phyloP scores from a whole-genome alignment of 768 basidiomycete genomes.

The Tulasnella sp. region DNA sequence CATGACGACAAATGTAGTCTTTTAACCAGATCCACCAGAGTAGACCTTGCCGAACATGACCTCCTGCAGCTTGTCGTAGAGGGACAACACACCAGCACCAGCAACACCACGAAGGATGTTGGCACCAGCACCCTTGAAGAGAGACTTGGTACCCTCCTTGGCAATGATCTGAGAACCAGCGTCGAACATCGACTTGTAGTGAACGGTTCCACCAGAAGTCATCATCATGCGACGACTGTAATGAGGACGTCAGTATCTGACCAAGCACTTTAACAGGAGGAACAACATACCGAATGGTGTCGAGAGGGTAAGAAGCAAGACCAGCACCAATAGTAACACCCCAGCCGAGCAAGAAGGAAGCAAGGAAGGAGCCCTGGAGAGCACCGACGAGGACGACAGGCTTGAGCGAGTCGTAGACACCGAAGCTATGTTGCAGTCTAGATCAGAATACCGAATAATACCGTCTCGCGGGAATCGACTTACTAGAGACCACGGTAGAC shows the following conservation, averaged over 20 bases:
- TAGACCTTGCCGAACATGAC: conserved; percentile 98
- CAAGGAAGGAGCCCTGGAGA: conserved; percentile 92
- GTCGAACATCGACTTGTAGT: conserved; percentile 99
- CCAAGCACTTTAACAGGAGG: neutral
- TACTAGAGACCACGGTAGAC: conserved; percentile 97
- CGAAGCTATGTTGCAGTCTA: conserved; percentile 44
- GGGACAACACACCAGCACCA: conserved; percentile 97
- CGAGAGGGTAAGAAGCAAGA: conserved; percentile 93
- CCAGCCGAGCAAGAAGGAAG: conserved; percentile 96
- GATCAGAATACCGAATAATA: neutral
- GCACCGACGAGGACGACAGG: conserved; percentile 95
- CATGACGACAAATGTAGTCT: neutral
- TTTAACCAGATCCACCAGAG: conserved; percentile 59
- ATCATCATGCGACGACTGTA: conserved; percentile 99
- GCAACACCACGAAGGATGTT: conserved; percentile 98
- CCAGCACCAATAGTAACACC: conserved; percentile 99
- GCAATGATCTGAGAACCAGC: conserved; percentile 88
- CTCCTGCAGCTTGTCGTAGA: conserved; percentile 98
- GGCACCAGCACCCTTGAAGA: conserved; percentile 92
- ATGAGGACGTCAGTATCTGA: conserved; percentile 23
- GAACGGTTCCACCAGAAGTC: conserved; percentile 90
- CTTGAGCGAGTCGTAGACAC: conserved; percentile 93
- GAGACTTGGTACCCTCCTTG: conserved; percentile 90
- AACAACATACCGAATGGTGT: conserved; percentile 68
- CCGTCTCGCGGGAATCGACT: conserved; percentile 10